Evolutionary conservation across 108 stramenopile species (phyloP).

Genomic region (Nitzschia inconspicua): DNA sequence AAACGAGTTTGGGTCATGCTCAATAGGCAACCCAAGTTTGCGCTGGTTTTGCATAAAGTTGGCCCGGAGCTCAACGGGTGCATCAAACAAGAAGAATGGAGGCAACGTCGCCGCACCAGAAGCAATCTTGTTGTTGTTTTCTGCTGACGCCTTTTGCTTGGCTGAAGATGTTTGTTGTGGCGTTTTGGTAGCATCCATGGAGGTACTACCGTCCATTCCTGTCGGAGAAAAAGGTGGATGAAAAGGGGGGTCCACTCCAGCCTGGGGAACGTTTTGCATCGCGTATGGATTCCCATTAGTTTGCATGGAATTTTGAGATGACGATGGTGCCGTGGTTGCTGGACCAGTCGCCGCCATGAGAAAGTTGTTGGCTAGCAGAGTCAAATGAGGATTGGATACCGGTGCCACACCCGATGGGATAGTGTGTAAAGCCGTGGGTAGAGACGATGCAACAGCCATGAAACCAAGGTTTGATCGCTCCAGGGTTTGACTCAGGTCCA

Average conservation of each 20-base stretch:
- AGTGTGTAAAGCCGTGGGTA: not conserved
- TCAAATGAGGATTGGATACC: not conserved
- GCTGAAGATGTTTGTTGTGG: not conserved
- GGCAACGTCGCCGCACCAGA: slow-evolving; percentile 1
- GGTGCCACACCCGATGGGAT: not conserved
- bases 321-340: not conserved
- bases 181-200: not conserved
- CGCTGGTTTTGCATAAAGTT: slow-evolving; percentile 41
- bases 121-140: not conserved
- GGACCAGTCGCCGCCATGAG: slow-evolving; percentile 3
- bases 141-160: not conserved
- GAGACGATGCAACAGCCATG: not conserved
- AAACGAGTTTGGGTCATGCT: slow-evolving; percentile 37
- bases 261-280: no score
- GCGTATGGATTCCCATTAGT: not conserved
- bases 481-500: slow-evolving; percentile 1
- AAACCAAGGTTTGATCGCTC: not conserved
- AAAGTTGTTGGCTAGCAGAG: slow-evolving; percentile 18
- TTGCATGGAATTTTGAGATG: not conserved
- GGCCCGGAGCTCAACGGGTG: slow-evolving; percentile 38
- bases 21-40: slow-evolving; percentile 29
- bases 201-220: not conserved
- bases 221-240: no score
- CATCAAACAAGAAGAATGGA: slow-evolving; percentile 49
- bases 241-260: no score